Base-by-base conservation (phyloP, 1,284 basidiomycete species). In the Marasmius tenuissimus region DNA sequence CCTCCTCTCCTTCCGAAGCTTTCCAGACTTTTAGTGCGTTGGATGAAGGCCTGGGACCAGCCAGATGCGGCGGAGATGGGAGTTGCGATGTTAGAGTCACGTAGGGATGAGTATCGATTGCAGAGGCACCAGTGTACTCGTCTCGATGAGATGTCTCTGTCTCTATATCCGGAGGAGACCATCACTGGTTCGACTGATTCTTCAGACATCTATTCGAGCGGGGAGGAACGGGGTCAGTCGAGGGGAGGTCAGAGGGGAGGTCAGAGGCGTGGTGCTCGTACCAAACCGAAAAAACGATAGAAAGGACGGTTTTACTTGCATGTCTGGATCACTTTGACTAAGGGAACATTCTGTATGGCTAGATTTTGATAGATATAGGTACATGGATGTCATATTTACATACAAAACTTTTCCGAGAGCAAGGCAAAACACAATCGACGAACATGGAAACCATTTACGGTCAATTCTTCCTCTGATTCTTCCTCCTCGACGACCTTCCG, bases 201-300 rank as follows among this genome's bases (percentile, higher is more conserved):
- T 47, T 5, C n/a, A 5, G 7, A 47, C 16, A 20, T 20, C 2
- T 14, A 47, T 2, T n/a, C n/a, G 45, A 7, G n/a, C 6, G 40
- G 40, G n/a, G 40, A 42, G n/a, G 11, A n/a, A 42, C 11, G 3
- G 45, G 4, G n/a, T 10, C 16, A 8, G n/a, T n/a, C 6, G 40
- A 6, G 40, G n/a, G 6, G 6, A 20, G 8, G 14, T 7, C 16
- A 45, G 42, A 45, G 42, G 6, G 5, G n/a, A n/a, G n/a, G 48
- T n/a, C 48, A 20, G 27, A 20, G 18, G 27, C 48, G 18, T 10
- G 48, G 48, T 49, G 4, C 12, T n/a, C 27, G 18, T 49, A 16
- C 48, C 18, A 20, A 5, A 14, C 42, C 5, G 2, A 27, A 2
- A 2, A 45, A 45, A 45, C 65, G 75, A 42, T 42, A 12, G 40